Evolutionary conservation across 352 stramenopile genomes (phyloP).

Genomic region (Peronospora tabacina): DNA sequence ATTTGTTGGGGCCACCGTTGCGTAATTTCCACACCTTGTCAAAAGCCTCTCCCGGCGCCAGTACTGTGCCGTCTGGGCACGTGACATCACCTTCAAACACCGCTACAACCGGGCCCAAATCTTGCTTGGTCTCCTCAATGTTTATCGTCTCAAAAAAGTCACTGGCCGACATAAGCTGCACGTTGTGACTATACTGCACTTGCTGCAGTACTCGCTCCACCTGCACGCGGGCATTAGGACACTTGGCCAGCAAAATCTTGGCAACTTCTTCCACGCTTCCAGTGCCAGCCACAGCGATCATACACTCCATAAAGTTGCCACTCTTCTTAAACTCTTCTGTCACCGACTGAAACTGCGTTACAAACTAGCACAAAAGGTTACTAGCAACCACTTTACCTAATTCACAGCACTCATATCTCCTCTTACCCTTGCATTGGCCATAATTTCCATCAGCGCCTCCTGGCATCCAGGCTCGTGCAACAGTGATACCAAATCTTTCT

Average conservation of each 20-base stretch:
- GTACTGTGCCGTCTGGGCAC: constrained; percentile 72
- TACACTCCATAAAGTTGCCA: constrained; percentile 43
- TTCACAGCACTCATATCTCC: not conserved
- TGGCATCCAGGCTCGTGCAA: constrained; percentile 70
- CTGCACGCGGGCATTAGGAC: constrained; percentile 58
- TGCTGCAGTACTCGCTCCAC: constrained; percentile 68
- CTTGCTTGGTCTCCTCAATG: constrained; percentile 61
- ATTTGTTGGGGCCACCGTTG: constrained; percentile 72
- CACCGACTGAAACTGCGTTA: constrained; percentile 52
- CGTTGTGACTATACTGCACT: constrained; percentile 60
- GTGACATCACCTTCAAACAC: constrained; percentile 87
- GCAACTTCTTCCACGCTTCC: constrained; percentile 61
- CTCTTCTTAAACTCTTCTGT: constrained; percentile 55
- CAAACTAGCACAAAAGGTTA: constrained; percentile 29
- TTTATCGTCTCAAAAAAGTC: constrained; percentile 69
- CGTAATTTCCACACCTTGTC: constrained; percentile 85
- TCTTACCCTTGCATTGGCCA: constrained; percentile 44
- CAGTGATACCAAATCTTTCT: constrained; percentile 63
- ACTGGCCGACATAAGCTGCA: constrained; percentile 57
- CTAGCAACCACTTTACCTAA: not conserved
- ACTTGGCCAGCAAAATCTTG: constrained; percentile 69
- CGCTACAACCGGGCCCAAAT: constrained; percentile 55
- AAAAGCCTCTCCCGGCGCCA: constrained; percentile 58
- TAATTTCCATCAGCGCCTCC: constrained; percentile 65
- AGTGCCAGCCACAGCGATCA: constrained; percentile 41